Base-by-base conservation (phyloP, 2,329 filamentous ascomycete species). In the Fusarium fracticaudum region DNA sequence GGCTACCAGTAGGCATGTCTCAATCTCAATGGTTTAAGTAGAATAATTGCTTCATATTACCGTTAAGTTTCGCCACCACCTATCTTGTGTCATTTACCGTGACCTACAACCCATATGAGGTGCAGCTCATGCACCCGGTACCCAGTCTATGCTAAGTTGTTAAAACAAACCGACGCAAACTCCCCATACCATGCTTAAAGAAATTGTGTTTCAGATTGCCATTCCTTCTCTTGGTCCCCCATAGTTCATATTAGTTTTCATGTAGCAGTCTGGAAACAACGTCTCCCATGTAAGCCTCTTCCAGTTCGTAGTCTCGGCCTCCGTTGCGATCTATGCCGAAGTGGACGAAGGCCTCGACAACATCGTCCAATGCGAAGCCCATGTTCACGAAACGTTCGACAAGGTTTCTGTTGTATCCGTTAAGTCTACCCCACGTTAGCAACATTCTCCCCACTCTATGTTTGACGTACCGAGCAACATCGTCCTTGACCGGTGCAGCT, bases 261-360 rank as follows among this genome's bases (percentile, higher is more conserved):
- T 93, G 93, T 40, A 98, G 90, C 12, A 98, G 88, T 66, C 93
- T 88, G 24, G 94, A 94, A 1, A 94, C 97, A 72, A 98, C 92
- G 76, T 98, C 95, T 8, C 94, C 94, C 89, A 97, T 94, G 76
- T 95, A 95, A 3, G 92, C 94, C 78, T 96, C 93, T 79, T 97
- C 94, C n/a, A 98, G 85, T 77, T 94, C 91, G 81, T 97, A 96
- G 80, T 96, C 93, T 75, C 92, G 86, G 1, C 95, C 95, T 33
- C 88, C 89, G 76, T 92, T 94, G 24, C 90, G 89, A 72, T 96
- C 93, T 75, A 98, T 95, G 11, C 94, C 93, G 13, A 96, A 91
- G 69, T 89, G 93, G 60, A 92, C 88, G 79, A 98, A 97, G 1
- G 94, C 94, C 15, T 92, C 89, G 1, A 98, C 94, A 3, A 98